Evolutionary conservation across 495 filamentous ascomycete species (phyloP), one percentile per base, ranked within the genome.

Genomic region (Tetracladium marchalianum): DNA sequence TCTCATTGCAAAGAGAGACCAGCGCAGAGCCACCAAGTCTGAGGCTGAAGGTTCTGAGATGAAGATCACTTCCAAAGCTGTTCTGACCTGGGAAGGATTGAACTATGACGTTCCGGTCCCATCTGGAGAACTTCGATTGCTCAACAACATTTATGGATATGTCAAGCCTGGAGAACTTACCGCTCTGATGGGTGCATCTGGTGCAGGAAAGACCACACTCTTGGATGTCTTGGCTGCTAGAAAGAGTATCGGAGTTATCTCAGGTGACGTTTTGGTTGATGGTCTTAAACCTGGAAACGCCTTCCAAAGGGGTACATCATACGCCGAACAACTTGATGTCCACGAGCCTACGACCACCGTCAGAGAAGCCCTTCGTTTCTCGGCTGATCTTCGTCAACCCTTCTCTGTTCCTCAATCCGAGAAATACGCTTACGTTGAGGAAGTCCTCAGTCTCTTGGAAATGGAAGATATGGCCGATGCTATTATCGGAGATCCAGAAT

Each of bases 251-350:
- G 55, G 55, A 22, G 50, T 54, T 3, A 71, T 90, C n/a, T 66
- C 65, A 2, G 86, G 86, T n/a, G 74, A 81, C 31, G 84, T 90
- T 72, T 71, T 88, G 5, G 84, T 93, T 7, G 84, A 95, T 53
- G 88, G 87, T 11, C 77, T 76, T 24, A 64, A 74, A 0, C 72
- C 88, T 0, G 78, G 75, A 0, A 60, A 67, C 12, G 78, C 84
- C 31, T 95, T 93, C 63, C 85, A 92, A 57, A 76, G 88, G 18
- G 74, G 76, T 17, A 90, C 88, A 18, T 88, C 87, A 32, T 93
- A 86, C 64, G 87, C 85, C 51, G 80, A 93, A 62, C 88, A 95
- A 64, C 85, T 86, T 63, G 88, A 95, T 62, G 57, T 94, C 16
- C 88, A 94, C 58, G 81, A 84, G 50, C 59, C 59, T 3, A 71